Base-by-base conservation (phyloP, 2,329 filamentous ascomycete genomes). In the Botrytis hyacinthi region DNA sequence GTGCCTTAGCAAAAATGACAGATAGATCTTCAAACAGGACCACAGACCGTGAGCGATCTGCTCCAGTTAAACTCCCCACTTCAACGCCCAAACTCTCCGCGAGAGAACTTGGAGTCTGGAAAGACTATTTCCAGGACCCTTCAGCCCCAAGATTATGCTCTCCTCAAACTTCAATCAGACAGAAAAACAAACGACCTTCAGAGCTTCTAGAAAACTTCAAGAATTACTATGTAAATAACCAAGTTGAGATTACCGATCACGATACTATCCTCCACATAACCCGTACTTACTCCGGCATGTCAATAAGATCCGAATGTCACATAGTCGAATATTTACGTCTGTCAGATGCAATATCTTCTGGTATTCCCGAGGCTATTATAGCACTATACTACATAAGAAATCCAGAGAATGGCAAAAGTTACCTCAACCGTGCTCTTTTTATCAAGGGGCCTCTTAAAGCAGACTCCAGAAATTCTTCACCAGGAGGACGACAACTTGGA, bases 391-490 rank as follows among this genome's bases (percentile, higher is more conserved):
- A 22, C 4, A 0, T 20, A 0, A 62, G 14, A 8, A 7, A 2
- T 2, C 26, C 26, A 18, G 35, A 42, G 12, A 62, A 16, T 5
- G 7, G 4, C 22, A 16, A 54, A 14, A n/a, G 5, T 16, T 54
- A 54, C 5, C 14, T 51, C 22, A 22, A n/a, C 26, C 26, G 51
- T 29, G n/a, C 26, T 29, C 22, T 40, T 18, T 62, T 42, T 42
- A 22, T 40, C 22, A 1, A 29, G 37, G 26, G 16, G 5, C 12
- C 12, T 16, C 26, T 7, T 7, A 8, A 54, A 16, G 3, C 2
- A 29, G 51, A 8, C 0, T 1, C n/a, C 12, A n/a, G 3, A 16
- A n/a, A 4, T n/a, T n/a, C 22, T 62, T 1, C 37, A 0, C 3
- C 14, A n/a, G 12, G 4, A 26, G 26, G 4, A 62, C 14, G 2